These are phyloP conservation scores for Penicillium concentricum DNA, from an alignment of 2,329 filamentous ascomycete species.

Conservation along the genomic window DNA sequence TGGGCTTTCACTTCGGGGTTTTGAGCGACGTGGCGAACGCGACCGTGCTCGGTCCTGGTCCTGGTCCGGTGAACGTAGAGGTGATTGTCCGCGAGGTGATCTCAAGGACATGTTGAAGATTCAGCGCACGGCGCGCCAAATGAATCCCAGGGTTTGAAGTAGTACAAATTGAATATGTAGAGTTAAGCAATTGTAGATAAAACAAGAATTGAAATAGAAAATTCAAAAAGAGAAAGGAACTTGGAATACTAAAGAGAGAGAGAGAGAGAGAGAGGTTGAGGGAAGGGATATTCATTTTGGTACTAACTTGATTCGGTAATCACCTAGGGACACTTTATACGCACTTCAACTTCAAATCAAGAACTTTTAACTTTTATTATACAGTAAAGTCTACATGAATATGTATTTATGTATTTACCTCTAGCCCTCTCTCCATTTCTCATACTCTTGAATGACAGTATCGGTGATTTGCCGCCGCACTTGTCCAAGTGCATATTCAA, in stretches of 20 bases:
- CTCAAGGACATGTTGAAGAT: conserved; percentile 25
- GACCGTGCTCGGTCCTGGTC: conserved; percentile 25
- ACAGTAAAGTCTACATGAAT: not conserved
- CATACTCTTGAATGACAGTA: conserved; percentile 59
- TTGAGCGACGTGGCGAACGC: conserved; percentile 33
- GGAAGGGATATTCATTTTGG: not conserved
- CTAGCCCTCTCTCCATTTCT: conserved; percentile 49
- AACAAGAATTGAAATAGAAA: not conserved
- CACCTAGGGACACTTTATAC: conserved; percentile 8
- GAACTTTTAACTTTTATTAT: not conserved
- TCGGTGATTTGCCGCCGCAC: conserved; percentile 60
- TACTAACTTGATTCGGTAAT: conserved; percentile 20
- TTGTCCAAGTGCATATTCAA: conserved; percentile 43
- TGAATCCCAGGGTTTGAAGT: not conserved
- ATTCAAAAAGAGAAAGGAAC: not conserved
- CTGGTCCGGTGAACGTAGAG: conserved; percentile 22
- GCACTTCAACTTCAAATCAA: not conserved
- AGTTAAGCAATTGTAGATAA: too few species aligned
- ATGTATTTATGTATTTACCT: not conserved
- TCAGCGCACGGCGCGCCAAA: not conserved
- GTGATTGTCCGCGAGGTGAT: conserved; percentile 31
- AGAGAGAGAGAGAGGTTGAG: not conserved
- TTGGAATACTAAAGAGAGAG: not conserved
- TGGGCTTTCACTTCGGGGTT: conserved; percentile 32
- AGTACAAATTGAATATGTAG: not conserved